These are phyloP conservation scores for Marasmius fiardii DNA, from an alignment of 1,284 basidiomycete genomes.

Conservation along the genomic window DNA sequence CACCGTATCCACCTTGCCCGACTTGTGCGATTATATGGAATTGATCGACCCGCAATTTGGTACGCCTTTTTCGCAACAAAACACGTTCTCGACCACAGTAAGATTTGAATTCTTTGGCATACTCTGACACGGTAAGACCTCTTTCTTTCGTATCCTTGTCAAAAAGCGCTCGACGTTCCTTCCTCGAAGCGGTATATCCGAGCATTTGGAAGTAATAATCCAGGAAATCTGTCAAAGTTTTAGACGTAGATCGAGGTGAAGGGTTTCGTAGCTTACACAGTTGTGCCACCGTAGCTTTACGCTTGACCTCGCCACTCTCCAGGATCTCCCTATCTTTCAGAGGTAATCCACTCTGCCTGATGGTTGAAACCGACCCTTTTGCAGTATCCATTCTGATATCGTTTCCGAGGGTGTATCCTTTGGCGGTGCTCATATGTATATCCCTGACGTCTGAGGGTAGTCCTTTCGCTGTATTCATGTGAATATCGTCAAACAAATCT, in stretches of 20 bases:
- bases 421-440: conserved; percentile 67
- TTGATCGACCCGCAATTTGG: conserved; percentile 85
- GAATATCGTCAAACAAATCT: conserved; percentile 43
- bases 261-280: conserved; percentile 62
- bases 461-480: conserved; percentile 71
- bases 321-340: conserved; percentile 85
- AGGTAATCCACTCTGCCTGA: conserved; percentile 55
- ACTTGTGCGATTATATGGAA: conserved; percentile 97
- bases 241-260: conserved; percentile 12
- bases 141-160: conserved; percentile 79
- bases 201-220: conserved; percentile 94
- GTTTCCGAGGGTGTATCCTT: conserved; percentile 38
- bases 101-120: conserved; percentile 81
- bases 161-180: conserved; percentile 78
- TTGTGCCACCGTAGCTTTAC: conserved; percentile 94
- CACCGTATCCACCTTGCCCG: conserved; percentile 95
- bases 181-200: conserved; percentile 82
- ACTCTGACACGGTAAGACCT: conserved; percentile 59
- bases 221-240: conserved; percentile 67
- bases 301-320: conserved; percentile 80
- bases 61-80: conserved; percentile 80
- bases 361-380: conserved; percentile 47
- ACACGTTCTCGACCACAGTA: conserved; percentile 93
- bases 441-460: conserved; percentile 43
- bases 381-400: conserved; percentile 72